Percentiles rank a stretch among this genome's conserved stretches.
Evolutionary conservation across 768 basidiomycete species (phyloP).

Genomic region (Trametes sanguinea): DNA sequence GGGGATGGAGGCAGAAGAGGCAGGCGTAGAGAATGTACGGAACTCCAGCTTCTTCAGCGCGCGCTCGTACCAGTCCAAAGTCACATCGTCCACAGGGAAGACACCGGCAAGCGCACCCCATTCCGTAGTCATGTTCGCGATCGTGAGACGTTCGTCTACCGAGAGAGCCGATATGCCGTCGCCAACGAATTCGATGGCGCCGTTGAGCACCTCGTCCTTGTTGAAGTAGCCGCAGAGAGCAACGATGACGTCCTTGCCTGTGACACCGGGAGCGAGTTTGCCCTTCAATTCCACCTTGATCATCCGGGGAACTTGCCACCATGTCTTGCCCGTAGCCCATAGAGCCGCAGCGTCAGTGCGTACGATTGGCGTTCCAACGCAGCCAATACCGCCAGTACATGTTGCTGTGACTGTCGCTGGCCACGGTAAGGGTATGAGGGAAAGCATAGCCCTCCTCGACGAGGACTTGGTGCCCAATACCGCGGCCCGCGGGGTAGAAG

Average conservation of each 20-base stretch:
- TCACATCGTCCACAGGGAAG: constrained; percentile 86
- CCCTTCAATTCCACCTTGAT: constrained; percentile 92
- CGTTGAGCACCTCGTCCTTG: constrained; percentile 94
- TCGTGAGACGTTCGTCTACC: constrained; percentile 93
- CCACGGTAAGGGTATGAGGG: constrained; percentile 92
- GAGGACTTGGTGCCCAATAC: constrained; percentile 97
- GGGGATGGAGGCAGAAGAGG: constrained; percentile 54
- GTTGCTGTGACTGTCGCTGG: constrained; percentile 95
- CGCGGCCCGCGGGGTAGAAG: constrained; percentile 96
- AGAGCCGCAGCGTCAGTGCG: constrained; percentile 93
- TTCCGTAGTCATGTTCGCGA: constrained; percentile 99
- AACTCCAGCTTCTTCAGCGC: constrained; percentile 72
- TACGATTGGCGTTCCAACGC: constrained; percentile 96
- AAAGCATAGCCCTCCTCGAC: constrained; percentile 99
- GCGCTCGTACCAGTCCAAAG: constrained; percentile 84
- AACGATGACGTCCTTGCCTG: constrained; percentile 97
- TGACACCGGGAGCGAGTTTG: constrained; percentile 81
- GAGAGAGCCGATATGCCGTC: constrained; percentile 76
- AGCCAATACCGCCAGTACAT: constrained; percentile 99
- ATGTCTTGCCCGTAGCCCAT: constrained; percentile 98
- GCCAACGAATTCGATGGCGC: constrained; percentile 94
- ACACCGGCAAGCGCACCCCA: constrained; percentile 98
- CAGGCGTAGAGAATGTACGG: constrained; percentile 65
- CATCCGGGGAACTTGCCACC: constrained; percentile 99
- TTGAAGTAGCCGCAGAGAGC: constrained; percentile 96